Percentiles rank a stretch among this genome's conserved stretches.
Evolutionary conservation across 2,329 filamentous ascomycete genomes (phyloP).

Genomic region (Zalaria obscura): DNA sequence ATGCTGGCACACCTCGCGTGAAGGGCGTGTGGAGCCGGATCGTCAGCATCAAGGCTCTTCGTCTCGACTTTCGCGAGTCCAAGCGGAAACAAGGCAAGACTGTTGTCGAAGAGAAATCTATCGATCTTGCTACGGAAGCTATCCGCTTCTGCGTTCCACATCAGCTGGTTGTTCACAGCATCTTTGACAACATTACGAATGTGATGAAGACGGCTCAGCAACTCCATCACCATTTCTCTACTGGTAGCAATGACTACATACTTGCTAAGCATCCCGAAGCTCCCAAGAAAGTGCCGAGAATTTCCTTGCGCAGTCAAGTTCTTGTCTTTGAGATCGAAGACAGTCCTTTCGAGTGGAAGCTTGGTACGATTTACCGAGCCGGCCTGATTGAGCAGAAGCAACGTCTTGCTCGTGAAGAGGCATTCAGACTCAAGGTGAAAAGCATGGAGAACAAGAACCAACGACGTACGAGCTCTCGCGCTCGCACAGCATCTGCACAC

Average conservation of each 20-base stretch:
- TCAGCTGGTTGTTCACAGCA: conserved; percentile 73
- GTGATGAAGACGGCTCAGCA: conserved; percentile 77
- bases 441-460: conserved; percentile 55
- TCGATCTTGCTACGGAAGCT: conserved; percentile 74
- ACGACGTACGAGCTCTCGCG: conserved; percentile 33
- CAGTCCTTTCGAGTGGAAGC: conserved; percentile 92
- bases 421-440: conserved; percentile 76
- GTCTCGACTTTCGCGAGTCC: conserved; percentile 67
- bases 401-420: conserved; percentile 75
- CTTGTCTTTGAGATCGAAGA: conserved; percentile 90
- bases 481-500: conserved; percentile 39
- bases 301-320: conserved; percentile 69
- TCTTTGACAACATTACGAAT: conserved; percentile 90
- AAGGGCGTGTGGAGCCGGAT: conserved; percentile 74
- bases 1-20: conserved; percentile 75
- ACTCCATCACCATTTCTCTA: conserved; percentile 83
- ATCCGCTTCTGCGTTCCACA: conserved; percentile 82
- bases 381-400: conserved; percentile 84
- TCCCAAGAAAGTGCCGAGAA: conserved; percentile 73
- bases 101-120: conserved; percentile 59
- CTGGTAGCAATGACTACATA: conserved; percentile 76
- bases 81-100: conserved; percentile 47
- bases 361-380: conserved; percentile 83
- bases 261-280: conserved; percentile 72
- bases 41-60: conserved; percentile 65